Conservation (phyloP, 2,329 filamentous ascomycete species). For the Epichloe uncinata region DNA sequence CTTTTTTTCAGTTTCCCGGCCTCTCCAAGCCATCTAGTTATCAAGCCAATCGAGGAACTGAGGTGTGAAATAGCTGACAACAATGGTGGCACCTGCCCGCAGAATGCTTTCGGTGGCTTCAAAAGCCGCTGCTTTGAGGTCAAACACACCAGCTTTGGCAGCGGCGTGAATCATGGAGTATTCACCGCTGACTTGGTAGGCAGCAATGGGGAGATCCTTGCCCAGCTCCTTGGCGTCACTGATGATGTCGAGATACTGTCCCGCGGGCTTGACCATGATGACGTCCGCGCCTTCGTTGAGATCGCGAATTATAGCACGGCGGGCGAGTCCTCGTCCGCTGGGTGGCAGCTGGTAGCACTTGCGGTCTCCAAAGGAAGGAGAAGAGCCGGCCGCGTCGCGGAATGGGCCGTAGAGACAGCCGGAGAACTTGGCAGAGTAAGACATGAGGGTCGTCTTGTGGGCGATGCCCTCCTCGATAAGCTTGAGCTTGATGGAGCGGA, state of each 20-base stretch:
- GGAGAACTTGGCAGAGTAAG: conserved; percentile 94
- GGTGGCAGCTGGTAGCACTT: conserved; percentile 95
- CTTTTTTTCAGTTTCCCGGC: neutral
- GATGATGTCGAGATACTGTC: conserved; percentile 94
- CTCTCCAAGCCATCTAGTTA: conserved; percentile 23
- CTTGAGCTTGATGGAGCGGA: conserved; percentile 95
- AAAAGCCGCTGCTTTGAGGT: conserved; percentile 86
- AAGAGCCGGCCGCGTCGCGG: conserved; percentile 86
- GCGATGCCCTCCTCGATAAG: conserved; percentile 89
- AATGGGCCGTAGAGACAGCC: conserved; percentile 95
- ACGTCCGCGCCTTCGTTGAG: conserved; percentile 91
- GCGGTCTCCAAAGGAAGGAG: conserved; percentile 84
- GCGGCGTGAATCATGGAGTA: conserved; percentile 96
- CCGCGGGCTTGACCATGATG: conserved; percentile 98
- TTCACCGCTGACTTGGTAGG: conserved; percentile 95
- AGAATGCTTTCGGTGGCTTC: conserved; percentile 91
- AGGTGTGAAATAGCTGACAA: conserved; percentile 89
- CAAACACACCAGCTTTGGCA: conserved; percentile 92
- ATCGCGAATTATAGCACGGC: conserved; percentile 79
- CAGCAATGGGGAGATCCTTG: conserved; percentile 80
- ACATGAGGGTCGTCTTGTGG: conserved; percentile 88
- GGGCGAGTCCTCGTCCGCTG: conserved; percentile 79
- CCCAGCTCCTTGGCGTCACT: conserved; percentile 92
- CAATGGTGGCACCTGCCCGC: conserved; percentile 81
- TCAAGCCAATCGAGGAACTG: conserved; percentile 58